Conservation (phyloP, 371 early-diverging fungal genomes). For the Cokeromyces recurvatus region DNA sequence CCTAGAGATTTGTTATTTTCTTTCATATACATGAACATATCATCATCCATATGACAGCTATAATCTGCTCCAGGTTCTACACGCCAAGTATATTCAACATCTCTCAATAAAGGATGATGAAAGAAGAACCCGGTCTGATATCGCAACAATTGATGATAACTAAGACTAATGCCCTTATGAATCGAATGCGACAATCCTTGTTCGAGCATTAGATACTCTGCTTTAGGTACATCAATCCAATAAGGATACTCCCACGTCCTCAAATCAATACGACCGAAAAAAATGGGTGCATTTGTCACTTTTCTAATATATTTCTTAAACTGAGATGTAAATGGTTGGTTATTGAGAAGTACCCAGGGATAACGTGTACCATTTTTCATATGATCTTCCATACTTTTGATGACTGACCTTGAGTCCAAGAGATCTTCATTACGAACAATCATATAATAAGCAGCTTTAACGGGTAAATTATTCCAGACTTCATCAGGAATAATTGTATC, state of each 20-base stretch:
- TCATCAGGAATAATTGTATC: background rate
- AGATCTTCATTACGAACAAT: slow-evolving; percentile 31
- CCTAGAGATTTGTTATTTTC: slow-evolving; percentile 77
- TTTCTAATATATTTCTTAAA: slow-evolving; percentile 24
- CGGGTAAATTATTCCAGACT: slow-evolving; percentile 26
- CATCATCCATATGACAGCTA: slow-evolving; percentile 80
- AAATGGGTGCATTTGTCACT: slow-evolving; percentile 23
- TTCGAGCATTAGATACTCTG: slow-evolving; percentile 18
- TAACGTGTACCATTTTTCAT: slow-evolving; percentile 41
- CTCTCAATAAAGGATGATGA: slow-evolving; percentile 68
- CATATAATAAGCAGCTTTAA: slow-evolving; percentile 38
- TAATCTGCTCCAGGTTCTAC: slow-evolving; percentile 90
- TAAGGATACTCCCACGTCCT: slow-evolving; percentile 42
- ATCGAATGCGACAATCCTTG: slow-evolving; percentile 13
- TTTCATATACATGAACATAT: slow-evolving; percentile 82
- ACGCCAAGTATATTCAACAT: slow-evolving; percentile 92
- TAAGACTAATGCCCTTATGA: slow-evolving; percentile 17
- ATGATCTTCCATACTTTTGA: slow-evolving; percentile 41
- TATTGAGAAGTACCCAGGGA: slow-evolving; percentile 47
- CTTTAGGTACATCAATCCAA: slow-evolving; percentile 27
- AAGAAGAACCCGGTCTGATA: slow-evolving; percentile 88
- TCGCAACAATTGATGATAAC: slow-evolving; percentile 25
- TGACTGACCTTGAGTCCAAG: slow-evolving; percentile 23
- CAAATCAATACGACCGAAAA: slow-evolving; percentile 39
- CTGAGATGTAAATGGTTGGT: slow-evolving; percentile 27